Evolutionary conservation across 176 grass and related monocot species (phyloP), one percentile per base, ranked within the genome.

Genomic region (Aegilops bicornis): DNA sequence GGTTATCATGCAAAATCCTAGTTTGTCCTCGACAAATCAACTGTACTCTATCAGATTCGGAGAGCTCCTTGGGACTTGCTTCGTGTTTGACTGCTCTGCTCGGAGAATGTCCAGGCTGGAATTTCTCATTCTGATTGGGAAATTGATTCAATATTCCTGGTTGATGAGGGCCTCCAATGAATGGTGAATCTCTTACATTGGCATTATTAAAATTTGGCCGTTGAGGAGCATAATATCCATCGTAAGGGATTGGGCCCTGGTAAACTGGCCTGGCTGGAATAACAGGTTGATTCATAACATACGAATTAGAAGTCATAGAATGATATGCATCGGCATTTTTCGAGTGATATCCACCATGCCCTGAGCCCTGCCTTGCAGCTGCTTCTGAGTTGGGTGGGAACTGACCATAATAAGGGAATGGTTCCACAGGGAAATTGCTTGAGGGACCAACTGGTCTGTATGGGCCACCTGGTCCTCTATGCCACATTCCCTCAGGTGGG

Each of bases 1-100:
- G 67, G 20, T 94, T 95, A 73, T 94, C 95, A 79, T 96, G 89
- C 74, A 96, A 88, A 86, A 92, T 92, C 70, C 86, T 94, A 76
- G 91, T 90, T 29, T 94, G 92, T 47, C 89, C 93, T 90, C 86
- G 91, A 90, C 22, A 69, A 33, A 87, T 16, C 45, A 90, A 80
- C 71, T 87, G 88, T 70, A 88, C 35, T 77, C 8, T 78, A 71
- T 81, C 86, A 85, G 84, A 89, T 78, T 90, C 78, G 5, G 77
- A 63, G 13, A 81, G 83, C 77, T 88, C 88, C 32, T 86, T 90
- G 30, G 63, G 19, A 86, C 76, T 59, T 11, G 10, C 42, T 71
- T 89, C 88, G 82, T 92, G 88, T 92, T 83, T 90, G 60, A 66
- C 61, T 24, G 81, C 67, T 83, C 87, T 92, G 56, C 39, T 87